Conservation (phyloP, 2,329 filamentous ascomycete species). For the Mycosphaerella sp. region DNA sequence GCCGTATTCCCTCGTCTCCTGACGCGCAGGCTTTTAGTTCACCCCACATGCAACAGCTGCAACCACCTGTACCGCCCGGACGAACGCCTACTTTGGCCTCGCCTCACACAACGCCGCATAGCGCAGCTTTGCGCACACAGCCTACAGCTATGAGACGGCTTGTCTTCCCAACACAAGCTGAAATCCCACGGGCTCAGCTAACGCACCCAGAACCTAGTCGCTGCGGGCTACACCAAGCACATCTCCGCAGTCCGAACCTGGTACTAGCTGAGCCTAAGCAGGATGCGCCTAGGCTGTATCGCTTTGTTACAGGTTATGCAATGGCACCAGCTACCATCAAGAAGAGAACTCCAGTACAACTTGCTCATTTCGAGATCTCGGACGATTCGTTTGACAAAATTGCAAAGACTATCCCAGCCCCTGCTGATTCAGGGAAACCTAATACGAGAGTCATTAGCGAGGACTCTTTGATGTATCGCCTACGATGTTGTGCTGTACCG, state of each 20-base stretch:
- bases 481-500: conserved; percentile 56
- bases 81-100: not conserved
- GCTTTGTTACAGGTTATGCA: conserved; percentile 50
- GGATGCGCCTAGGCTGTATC: conserved; percentile 42
- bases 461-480: conserved; percentile 56
- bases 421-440: conserved; percentile 29
- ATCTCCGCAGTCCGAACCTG: conserved; percentile 50
- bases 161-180: conserved; percentile 17
- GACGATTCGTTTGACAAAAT: conserved; percentile 35
- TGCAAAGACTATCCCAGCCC: conserved; percentile 24
- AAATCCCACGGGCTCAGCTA: conserved; percentile 33
- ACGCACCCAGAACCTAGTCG: conserved; percentile 41
- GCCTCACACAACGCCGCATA: not conserved
- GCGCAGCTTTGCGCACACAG: not conserved
- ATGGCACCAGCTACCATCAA: conserved; percentile 41
- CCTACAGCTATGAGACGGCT: not conserved
- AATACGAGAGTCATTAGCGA: conserved; percentile 37
- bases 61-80: not conserved
- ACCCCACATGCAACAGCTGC: not conserved
- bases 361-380: conserved; percentile 45
- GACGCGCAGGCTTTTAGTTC: not conserved
- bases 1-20: not conserved
- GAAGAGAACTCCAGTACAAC: conserved; percentile 35
- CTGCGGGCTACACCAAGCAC: conserved; percentile 53
- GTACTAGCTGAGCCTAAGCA: conserved; percentile 2